Conservation (phyloP, 2,329 filamentous ascomycete species). For the Neopestalotiopsis rosae region DNA sequence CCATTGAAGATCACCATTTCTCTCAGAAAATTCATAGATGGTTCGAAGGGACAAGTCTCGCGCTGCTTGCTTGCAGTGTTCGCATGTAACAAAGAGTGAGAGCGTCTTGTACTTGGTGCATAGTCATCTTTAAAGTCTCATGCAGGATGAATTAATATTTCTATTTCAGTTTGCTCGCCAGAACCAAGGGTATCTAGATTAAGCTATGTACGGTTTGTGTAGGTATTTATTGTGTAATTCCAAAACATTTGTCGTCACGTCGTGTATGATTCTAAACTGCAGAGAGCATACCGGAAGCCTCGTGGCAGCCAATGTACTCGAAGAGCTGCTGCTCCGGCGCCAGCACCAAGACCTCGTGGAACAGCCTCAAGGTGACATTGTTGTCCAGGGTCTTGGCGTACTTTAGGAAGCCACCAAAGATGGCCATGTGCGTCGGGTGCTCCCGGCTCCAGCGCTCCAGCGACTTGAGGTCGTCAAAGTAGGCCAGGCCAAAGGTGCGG, state of each 20-base stretch:
- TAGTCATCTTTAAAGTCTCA: background rate
- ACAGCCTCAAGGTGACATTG: conserved; percentile 41
- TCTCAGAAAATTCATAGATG: no score
- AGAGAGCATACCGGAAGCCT: conserved; percentile 37
- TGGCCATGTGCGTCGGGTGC: conserved; percentile 45
- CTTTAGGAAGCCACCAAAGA: conserved; percentile 45
- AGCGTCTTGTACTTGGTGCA: background rate
- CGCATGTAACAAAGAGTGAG: no score
- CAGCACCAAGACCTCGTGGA: conserved; percentile 47
- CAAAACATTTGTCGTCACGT: background rate
- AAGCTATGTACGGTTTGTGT: background rate
- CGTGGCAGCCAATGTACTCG: conserved; percentile 48
- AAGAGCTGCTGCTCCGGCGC: conserved; percentile 44
- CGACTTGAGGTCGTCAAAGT: conserved; percentile 45
- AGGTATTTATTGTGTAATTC: background rate
- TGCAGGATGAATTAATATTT: background rate
- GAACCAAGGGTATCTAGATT: background rate
- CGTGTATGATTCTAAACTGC: background rate
- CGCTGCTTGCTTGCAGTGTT: background rate
- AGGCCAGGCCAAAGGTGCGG: conserved; percentile 46
- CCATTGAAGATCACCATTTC: no score
- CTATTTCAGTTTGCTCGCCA: background rate
- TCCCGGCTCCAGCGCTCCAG: conserved; percentile 45
- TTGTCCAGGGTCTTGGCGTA: conserved; percentile 44
- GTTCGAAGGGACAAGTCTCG: no score